Evolutionary conservation across 768 basidiomycete species (phyloP).

Genomic region (Podaxis carcinomalis): DNA sequence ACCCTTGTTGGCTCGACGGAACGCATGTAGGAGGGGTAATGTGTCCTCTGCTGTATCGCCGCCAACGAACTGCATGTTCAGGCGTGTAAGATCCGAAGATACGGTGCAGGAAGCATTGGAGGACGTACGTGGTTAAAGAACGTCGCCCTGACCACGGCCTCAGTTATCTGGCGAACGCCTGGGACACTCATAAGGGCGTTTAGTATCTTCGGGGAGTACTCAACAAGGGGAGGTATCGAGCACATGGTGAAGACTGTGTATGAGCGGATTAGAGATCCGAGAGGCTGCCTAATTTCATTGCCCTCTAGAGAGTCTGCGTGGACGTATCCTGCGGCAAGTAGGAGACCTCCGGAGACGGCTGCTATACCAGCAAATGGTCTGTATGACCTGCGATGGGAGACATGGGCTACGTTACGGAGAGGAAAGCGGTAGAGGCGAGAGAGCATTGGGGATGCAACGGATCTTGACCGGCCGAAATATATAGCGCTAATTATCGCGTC

Average conservation of each 20-base stretch:
- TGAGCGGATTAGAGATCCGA: slow-evolving; percentile 41
- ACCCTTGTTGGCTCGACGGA: slow-evolving; percentile 70
- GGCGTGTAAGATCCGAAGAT: slow-evolving; percentile 1
- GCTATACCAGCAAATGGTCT: slow-evolving; percentile 5
- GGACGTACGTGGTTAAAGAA: slow-evolving; percentile 77
- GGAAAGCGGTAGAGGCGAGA: slow-evolving; percentile 8
- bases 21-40: slow-evolving; percentile 54
- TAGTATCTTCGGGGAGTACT: slow-evolving; percentile 67
- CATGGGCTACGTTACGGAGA: neutral
- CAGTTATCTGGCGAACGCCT: slow-evolving; percentile 60
- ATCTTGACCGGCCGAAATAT: slow-evolving; percentile 2
- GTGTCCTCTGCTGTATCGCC: slow-evolving; percentile 75
- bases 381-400: neutral
- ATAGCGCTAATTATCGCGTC: slow-evolving; percentile 4
- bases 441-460: slow-evolving; percentile 9
- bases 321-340: slow-evolving; percentile 10
- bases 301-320: slow-evolving; percentile 5
- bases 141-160: slow-evolving; percentile 67
- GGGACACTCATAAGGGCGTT: slow-evolving; percentile 45
- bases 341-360: slow-evolving; percentile 5
- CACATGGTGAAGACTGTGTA: slow-evolving; percentile 83
- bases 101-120: neutral
- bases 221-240: slow-evolving; percentile 73
- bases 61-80: slow-evolving; percentile 68
- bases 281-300: slow-evolving; percentile 7